Evolutionary conservation across 2,329 filamentous ascomycete species (phyloP), one percentile per base, ranked within the genome.

Genomic region (Fusarium sp.): DNA sequence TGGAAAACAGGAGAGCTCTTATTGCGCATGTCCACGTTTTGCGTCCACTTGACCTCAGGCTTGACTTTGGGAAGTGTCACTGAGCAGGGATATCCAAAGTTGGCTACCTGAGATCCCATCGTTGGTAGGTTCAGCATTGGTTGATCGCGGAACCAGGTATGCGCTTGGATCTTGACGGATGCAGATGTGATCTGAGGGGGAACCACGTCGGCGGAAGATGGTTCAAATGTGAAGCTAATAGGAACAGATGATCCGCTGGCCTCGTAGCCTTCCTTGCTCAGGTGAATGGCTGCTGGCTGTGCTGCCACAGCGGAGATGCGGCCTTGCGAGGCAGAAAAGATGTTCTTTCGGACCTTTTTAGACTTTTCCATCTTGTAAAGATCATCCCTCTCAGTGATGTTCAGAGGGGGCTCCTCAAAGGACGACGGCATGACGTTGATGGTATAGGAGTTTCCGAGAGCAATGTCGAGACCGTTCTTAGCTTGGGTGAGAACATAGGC

Each of bases 91-190:
- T 69, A 69, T 24, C 62, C 57, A 45, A 67, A 67, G 45, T 64
- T 67, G 10, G 47, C 58, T 0, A 44, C 10, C 3, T 56, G 62
- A 8, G 58, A 54, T 9, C 70, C 67, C 2, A 62, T 24, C 10
- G 69, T 72, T 23, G 69, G 70, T 1, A 71, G 28, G 15, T 26
- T 54, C 17, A 47, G 38, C 62, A 62, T 71, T 0, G 70, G 69
- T 1, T 58, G 47, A 7, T 69, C 65, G 7, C 67, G 69, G 53
- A 70, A 72, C 69, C 69, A 72, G 2, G 70, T 72, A 15, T 72
- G 65, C 1, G 67, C 11, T 6, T 65, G 56, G 2, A 72, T 38
- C 24, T 67, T 69, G 20, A 66, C 40, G 1, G 65, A 53, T 0
- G 56, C 52, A 7, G 40, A 63, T 2, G 34, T 51, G 10, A 72